Evolutionary conservation across 129 eudicot species (phyloP).

Genomic region (Cynara cardunculus): DNA sequence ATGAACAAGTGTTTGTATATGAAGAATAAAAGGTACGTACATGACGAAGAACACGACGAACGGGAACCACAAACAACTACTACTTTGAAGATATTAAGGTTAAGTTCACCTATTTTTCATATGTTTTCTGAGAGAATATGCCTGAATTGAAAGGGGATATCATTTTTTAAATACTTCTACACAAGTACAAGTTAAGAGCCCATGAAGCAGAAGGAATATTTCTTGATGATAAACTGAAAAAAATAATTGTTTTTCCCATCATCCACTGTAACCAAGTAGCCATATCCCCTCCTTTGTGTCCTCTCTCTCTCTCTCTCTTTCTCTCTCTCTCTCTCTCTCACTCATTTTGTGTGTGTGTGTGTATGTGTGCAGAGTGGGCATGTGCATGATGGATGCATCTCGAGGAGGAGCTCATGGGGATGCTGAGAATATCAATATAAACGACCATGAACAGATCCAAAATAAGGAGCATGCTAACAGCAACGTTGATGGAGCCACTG

Average conservation of each 20-base stretch:
- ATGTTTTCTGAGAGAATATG: constrained; percentile 18
- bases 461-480: constrained; percentile 20
- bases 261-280: constrained; percentile 19
- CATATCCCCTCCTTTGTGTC: neutral
- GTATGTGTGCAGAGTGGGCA: constrained; percentile 27
- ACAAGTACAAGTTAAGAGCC: constrained; percentile 25
- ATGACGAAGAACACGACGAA: constrained; percentile 11
- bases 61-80: constrained; percentile 1
- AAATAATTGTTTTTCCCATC: neutral
- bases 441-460: constrained; percentile 23
- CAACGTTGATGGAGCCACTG: constrained; percentile 4
- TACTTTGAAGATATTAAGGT: constrained; percentile 42
- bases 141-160: constrained; percentile 14
- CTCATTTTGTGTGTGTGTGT: neutral
- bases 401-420: constrained; percentile 44
- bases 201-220: constrained; percentile 26
- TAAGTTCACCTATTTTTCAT: constrained; percentile 3
- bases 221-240: neutral
- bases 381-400: constrained; percentile 70
- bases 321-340: no score
- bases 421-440: constrained; percentile 22
- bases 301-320: constrained; percentile 8
- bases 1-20: neutral
- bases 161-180: neutral
- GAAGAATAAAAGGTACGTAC: constrained; percentile 16